Base-by-base conservation (phyloP, 1,139 yeast genomes). In the Zhuliangozyma parablackwelliae region DNA sequence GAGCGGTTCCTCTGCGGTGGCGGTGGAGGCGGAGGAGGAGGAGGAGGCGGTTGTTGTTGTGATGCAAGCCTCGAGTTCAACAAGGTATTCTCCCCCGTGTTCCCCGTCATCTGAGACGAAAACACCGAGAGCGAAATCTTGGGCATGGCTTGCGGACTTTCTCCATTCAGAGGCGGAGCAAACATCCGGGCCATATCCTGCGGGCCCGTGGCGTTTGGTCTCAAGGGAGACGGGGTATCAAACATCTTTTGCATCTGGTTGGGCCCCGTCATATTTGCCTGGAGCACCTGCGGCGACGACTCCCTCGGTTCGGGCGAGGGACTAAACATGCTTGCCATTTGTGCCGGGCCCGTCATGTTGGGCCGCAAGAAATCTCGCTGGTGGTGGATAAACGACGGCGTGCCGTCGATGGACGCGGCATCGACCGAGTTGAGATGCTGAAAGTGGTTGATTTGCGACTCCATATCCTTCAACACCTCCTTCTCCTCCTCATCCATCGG, bases 401-500 rank as follows among this genome's bases (percentile, higher is more conserved):
- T 70, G 3, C 83, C 82, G 42, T 65, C 78, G 10, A 78, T 65
- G 23, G 82, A 74, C 3, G 78, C 85, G 35, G 82, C 76, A 51
- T 82, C 89, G 6, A 80, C 83, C 7, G 76, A 72, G 40, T 69
- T 50, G 39, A 82, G 74, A 49, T 82, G 77, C 40, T 73, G 78
- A 56, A 82, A 82, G 54, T 80, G 83, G 38, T 77, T 77, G 33
- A 81, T 70, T 26, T 82, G 80, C 8, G 80, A 79, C 45, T 72
- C 80, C 81, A 82, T 80, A 43, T 81, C 90, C 40, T 72, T 71
- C 21, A 82, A 59, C 13, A 78, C 82, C 48, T 80, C 82, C 38
- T 65, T 70, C 42, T 78, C 84, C 42, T 76, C 80, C 29, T 71
- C 78, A 36, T 68, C 75, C 23, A 63, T 66, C 34, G 60, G 57